These are phyloP conservation scores for Eucalyptus sp. DNA, from an alignment of 345 rosid genomes.

Conservation along the genomic window DNA sequence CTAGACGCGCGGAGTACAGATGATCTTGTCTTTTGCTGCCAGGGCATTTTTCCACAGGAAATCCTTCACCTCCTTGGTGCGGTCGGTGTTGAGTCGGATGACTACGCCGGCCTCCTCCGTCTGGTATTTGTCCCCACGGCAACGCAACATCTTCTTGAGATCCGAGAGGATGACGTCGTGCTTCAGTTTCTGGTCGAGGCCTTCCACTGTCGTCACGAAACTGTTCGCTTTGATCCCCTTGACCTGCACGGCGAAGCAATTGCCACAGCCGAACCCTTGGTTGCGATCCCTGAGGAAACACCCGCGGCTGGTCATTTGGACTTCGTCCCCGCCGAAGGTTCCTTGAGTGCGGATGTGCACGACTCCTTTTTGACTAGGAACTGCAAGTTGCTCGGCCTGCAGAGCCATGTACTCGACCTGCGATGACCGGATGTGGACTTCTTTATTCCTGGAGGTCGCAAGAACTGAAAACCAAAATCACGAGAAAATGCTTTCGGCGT, in stretches of 20 bases:
- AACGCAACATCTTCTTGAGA: constrained; percentile 64
- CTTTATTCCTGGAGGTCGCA: background rate
- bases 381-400: background rate
- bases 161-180: constrained; percentile 63
- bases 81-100: constrained; percentile 81
- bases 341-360: background rate
- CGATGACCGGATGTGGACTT: background rate
- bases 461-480: background rate
- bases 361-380: background rate
- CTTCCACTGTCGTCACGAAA: constrained; percentile 61
- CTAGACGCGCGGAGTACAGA: background rate
- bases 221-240: constrained; percentile 54
- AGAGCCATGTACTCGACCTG: background rate
- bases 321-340: background rate
- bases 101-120: constrained; percentile 59
- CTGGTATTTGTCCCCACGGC: constrained; percentile 59
- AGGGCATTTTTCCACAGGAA: constrained; percentile 51
- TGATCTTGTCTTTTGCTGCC: constrained; percentile 47
- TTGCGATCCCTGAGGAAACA: too few species aligned
- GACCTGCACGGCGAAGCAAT: background rate
- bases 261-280: background rate
- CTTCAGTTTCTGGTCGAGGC: constrained; percentile 45
- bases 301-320: too few species aligned
- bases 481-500: background rate
- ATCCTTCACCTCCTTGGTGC: background rate